A percentile compares a stretch with the other conserved stretches of the same genome.
Evolutionary conservation across 1,284 basidiomycete species (phyloP).

Genomic region (Tilletia setariae): DNA sequence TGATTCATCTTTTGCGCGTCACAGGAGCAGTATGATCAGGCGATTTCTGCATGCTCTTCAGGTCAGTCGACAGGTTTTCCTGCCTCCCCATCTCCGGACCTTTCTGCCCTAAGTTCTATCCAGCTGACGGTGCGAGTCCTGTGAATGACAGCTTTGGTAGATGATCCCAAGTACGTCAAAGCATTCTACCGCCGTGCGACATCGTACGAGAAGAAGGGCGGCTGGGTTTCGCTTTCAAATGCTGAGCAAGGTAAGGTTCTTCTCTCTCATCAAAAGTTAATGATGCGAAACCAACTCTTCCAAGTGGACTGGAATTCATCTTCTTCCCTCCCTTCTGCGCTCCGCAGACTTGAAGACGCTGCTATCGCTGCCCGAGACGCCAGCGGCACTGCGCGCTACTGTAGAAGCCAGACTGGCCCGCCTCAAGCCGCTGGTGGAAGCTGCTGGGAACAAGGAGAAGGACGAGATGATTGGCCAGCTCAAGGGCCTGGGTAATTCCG

Average conservation of each 20-base stretch:
- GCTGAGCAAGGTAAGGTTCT: conserved; percentile 72
- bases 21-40: conserved; percentile 59
- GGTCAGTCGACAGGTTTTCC: conserved; percentile 34
- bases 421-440: conserved; percentile 65
- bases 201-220: conserved; percentile 73
- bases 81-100: conserved; percentile 17
- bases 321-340: conserved; percentile 11
- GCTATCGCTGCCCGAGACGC: conserved; percentile 63
- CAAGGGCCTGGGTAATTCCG: conserved; percentile 83
- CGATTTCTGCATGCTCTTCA: conserved; percentile 68
- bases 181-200: conserved; percentile 79
- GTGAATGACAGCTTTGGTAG: conserved; percentile 66
- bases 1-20: neutral
- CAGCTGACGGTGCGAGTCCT: neutral
- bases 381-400: conserved; percentile 59
- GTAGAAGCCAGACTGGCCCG: conserved; percentile 21
- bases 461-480: conserved; percentile 87
- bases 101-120: neutral
- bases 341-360: conserved; percentile 63
- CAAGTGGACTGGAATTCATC: too few relatives aligned
- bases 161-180: conserved; percentile 81
- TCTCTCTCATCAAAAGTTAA: neutral
- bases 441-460: conserved; percentile 80
- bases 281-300: too few relatives aligned
- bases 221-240: conserved; percentile 75